Base-by-base conservation (phyloP, 2,329 filamentous ascomycete genomes). In the Thelonectria blattea region DNA sequence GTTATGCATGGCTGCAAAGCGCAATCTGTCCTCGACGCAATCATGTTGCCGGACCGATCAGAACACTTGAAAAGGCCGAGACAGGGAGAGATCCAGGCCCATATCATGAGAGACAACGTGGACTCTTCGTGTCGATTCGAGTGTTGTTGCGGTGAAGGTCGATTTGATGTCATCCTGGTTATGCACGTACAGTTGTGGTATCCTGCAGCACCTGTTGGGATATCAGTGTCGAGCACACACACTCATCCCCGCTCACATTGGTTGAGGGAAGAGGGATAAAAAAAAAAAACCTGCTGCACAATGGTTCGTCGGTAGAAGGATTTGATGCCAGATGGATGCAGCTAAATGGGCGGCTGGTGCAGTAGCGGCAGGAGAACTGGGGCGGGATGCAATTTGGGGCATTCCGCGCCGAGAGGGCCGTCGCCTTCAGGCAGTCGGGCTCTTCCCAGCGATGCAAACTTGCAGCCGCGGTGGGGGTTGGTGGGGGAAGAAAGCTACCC, bases 331-430 rank as follows among this genome's bases (percentile, higher is more conserved):
- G 42, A 60, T 32, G 45, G 52, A 60, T 60, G 58, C 42, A 54
- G 58, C 67, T 68, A 67, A 27, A 63, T 68, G 64, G 37, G 60
- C 62, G 66, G 66, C 52, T 62, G 60, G 58, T 64, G 67, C 66
- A 68, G 67, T 70, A 69, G 67, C 39, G 64, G 65, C 64, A 62
- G 62, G 64, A 65, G 64, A 42, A 56, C 67, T 69, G 58, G 52
- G 58, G 58, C 48, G 42, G 37, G 37, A 20, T 50, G 47, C 45
- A 48, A 48, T 52, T 60, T 60, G 58, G 58, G 57, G 58, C 58
- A 60, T 56, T 60, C 69, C 68, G 67, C 67, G 64, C 67, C 67
- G 65, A 69, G 49, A 59, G 47, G 41, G 56, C 62, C 56, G 53
- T 56, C 69, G 63, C 52, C 56, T 30, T 47, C 18, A 24, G 32